Percentiles rank a stretch among this genome's conserved stretches.
phyloP scores from a whole-genome alignment of 257 asterid genomes.

The Perilla frutescens region DNA sequence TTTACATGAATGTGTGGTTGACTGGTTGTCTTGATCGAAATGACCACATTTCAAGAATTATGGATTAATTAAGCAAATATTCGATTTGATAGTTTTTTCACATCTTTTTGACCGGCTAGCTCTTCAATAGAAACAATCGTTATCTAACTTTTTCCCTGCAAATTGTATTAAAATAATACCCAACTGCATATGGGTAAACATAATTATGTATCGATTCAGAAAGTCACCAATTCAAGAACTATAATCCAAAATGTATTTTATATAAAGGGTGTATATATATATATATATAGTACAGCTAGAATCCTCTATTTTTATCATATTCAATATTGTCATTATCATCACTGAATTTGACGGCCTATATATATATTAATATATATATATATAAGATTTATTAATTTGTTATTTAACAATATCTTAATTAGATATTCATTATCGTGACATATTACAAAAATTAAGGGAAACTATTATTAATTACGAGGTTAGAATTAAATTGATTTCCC shows the following conservation, averaged over 20 bases:
- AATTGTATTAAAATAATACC: not conserved
- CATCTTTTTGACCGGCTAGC: not conserved
- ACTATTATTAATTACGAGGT: too few relatives aligned
- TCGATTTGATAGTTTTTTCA: not conserved
- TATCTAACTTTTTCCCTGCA: conserved; percentile 6
- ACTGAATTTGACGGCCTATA: too few relatives aligned
- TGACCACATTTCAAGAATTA: not conserved
- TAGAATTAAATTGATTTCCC: too few relatives aligned
- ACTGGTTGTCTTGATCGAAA: not conserved
- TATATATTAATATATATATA: too few relatives aligned
- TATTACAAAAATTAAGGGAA: too few relatives aligned
- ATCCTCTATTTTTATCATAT: too few relatives aligned
- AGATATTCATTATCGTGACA: too few relatives aligned
- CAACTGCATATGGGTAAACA: conserved; percentile 5
- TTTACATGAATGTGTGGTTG: conserved; percentile 31
- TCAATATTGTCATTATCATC: too few relatives aligned
- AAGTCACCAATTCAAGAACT: not conserved
- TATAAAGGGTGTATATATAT: not conserved
- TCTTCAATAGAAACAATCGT: not conserved
- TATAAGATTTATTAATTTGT: too few relatives aligned
- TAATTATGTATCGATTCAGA: conserved; percentile 14
- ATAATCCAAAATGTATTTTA: not conserved
- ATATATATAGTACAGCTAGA: not conserved
- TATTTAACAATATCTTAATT: too few relatives aligned
- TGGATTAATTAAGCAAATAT: not conserved